Evolutionary conservation across 2,329 filamentous ascomycete genomes (phyloP).

Genomic region (Pseudogymnoascus sp.): DNA sequence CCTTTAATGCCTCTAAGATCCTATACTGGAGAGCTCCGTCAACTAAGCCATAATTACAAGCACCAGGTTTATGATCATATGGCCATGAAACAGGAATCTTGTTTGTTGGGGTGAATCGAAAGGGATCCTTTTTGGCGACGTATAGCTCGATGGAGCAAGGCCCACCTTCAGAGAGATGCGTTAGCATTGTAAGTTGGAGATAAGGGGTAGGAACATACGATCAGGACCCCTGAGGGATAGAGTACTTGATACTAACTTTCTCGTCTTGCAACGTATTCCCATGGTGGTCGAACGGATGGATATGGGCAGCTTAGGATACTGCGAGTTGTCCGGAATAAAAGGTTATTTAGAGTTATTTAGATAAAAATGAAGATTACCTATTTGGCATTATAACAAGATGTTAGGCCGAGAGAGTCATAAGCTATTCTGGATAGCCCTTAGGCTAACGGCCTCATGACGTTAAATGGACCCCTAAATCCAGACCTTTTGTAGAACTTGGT

Average conservation of each 20-base stretch:
- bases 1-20: background rate
- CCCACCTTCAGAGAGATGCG: background rate
- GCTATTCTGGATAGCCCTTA: background rate
- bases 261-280: background rate
- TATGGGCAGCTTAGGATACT: background rate
- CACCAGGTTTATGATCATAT: background rate
- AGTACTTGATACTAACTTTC: background rate
- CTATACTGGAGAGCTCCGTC: background rate
- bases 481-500: background rate
- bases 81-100: background rate
- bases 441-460: background rate
- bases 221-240: background rate
- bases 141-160: background rate
- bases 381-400: background rate
- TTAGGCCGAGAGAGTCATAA: background rate
- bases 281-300: background rate
- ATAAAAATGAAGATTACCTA: background rate
- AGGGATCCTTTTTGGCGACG: background rate
- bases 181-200: background rate
- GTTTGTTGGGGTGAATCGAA: background rate
- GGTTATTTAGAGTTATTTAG: background rate
- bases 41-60: background rate
- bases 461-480: background rate
- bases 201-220: background rate
- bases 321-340: background rate